Conservation (phyloP, 2,329 filamentous ascomycete species). For the Diaporthe vaccinii region DNA sequence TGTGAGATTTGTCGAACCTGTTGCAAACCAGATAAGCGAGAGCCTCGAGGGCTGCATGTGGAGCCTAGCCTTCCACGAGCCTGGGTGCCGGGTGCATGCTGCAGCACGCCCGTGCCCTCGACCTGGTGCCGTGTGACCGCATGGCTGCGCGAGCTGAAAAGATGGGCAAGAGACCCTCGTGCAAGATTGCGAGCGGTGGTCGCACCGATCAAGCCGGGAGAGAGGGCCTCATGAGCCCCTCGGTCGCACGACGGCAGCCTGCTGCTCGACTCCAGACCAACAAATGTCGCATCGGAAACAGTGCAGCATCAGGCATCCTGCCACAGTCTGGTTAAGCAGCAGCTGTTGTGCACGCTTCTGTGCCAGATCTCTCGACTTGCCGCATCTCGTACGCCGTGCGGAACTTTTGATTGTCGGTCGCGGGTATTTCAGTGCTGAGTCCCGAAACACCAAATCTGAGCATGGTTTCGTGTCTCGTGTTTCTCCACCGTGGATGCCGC, state of each 20-base stretch:
- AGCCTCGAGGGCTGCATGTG: background rate
- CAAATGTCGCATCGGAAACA: background rate
- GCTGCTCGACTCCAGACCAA: conserved; percentile 6
- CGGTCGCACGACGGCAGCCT: conserved; percentile 26
- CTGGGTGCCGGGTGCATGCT: conserved; percentile 26
- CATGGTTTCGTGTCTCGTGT: conserved; percentile 32
- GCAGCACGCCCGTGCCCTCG: conserved; percentile 4
- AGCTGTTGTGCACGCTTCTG: background rate
- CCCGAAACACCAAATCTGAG: conserved; percentile 39
- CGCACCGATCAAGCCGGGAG: conserved; percentile 13
- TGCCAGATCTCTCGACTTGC: conserved; percentile 12
- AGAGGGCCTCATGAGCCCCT: background rate
- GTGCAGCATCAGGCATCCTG: background rate
- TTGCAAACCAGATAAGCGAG: conserved; percentile 37
- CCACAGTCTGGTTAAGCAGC: conserved; percentile 14
- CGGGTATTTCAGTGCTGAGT: conserved; percentile 20
- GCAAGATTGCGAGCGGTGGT: conserved; percentile 32
- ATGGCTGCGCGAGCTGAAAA: conserved; percentile 27
- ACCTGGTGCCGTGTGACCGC: conserved; percentile 29
- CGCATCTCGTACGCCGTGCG: conserved; percentile 34
- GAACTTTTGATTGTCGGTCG: conserved; percentile 5
- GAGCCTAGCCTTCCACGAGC: conserved; percentile 3
- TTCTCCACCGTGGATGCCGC: conserved; percentile 31
- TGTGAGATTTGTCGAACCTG: conserved; percentile 34
- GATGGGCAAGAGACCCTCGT: background rate